Evolutionary conservation across 202 grass and related monocot species (phyloP), one percentile per base, ranked within the genome.

Genomic region (Schoenoplectus tabernaemontani): DNA sequence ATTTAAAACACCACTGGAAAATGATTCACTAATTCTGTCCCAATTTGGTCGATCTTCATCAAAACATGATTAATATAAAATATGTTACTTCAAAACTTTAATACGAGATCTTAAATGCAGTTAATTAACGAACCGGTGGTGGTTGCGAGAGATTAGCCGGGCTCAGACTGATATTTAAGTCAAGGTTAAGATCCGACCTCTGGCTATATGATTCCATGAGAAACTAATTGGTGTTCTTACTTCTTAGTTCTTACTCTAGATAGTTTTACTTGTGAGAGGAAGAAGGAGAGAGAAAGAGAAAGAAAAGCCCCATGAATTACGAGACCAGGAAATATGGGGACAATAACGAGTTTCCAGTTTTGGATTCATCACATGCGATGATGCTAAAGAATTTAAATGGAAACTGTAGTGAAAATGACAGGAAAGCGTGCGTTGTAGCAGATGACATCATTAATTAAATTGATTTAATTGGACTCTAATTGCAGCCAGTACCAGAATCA

Each of bases 111-210:
- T n/a, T n/a, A n/a, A n/a, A n/a, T n/a, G n/a, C n/a, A n/a, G n/a
- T n/a, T n/a, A n/a, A n/a, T 37, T 37, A 37, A 68, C 83, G 68
- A 23, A 64, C 74, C 74, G 32, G 4, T 39, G 77, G 34, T 53
- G 76, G 42, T 39, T 85, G 50, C 3, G 42, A 57, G 0, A 34
- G 50, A 39, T 62, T 1, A 1, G 53, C 63, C 7, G 78, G 89
- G 1, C 38, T 24, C 38, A 12, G 19, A 69, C 91, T 87, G 71
- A 97, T 80, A 82, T 59, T 73, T 70, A 97, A 89, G 83, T 91
- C 89, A 12, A 93, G 78, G 79, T 78, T 84, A 8, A 91, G 81
- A 5, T 87, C 73, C 17, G 87, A 79, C 37, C 64, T 71, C 16
- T 42, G 4, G n/a, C 15, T 10, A 34, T 9, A 65, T 39, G 62